phyloP scores from a whole-genome alignment of 1,284 basidiomycete genomes.

The Tilletia caries region DNA sequence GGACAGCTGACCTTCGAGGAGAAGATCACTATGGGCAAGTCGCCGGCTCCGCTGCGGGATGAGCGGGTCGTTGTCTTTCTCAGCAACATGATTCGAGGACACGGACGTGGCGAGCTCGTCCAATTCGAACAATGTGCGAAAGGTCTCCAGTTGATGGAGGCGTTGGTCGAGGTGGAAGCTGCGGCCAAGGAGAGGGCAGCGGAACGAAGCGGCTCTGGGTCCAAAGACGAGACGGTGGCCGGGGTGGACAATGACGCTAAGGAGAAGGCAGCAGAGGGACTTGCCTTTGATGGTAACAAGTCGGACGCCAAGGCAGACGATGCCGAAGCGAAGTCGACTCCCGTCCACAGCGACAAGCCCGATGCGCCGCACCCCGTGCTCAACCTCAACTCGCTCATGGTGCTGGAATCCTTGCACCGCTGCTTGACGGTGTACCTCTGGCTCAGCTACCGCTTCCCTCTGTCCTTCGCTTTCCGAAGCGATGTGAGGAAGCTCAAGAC shows the following conservation, averaged over 20 bases:
- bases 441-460: constrained; percentile 73
- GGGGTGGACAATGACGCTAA: not conserved
- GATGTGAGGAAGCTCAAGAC: constrained; percentile 63
- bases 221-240: not conserved
- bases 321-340: not conserved
- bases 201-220: not conserved
- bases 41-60: constrained; percentile 59
- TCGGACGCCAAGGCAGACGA: not conserved
- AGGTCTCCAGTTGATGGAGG: constrained; percentile 56
- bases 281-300: too few species aligned
- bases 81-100: constrained; percentile 52
- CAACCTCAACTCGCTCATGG: constrained; percentile 53
- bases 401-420: constrained; percentile 79
- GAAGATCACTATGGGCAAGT: constrained; percentile 57
- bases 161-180: constrained; percentile 54
- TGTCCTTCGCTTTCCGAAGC: constrained; percentile 67
- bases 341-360: not conserved
- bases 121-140: constrained; percentile 53
- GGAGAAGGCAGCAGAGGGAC: too few species aligned
- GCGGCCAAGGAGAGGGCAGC: constrained; percentile 15
- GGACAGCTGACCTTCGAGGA: constrained; percentile 53
- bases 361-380: constrained; percentile 25
- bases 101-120: constrained; percentile 54
- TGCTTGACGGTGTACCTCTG: constrained; percentile 80
- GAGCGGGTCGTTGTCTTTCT: constrained; percentile 54